Evolutionary conservation across 345 rosid genomes (phyloP).

Genomic region (Gossypium turneri): DNA sequence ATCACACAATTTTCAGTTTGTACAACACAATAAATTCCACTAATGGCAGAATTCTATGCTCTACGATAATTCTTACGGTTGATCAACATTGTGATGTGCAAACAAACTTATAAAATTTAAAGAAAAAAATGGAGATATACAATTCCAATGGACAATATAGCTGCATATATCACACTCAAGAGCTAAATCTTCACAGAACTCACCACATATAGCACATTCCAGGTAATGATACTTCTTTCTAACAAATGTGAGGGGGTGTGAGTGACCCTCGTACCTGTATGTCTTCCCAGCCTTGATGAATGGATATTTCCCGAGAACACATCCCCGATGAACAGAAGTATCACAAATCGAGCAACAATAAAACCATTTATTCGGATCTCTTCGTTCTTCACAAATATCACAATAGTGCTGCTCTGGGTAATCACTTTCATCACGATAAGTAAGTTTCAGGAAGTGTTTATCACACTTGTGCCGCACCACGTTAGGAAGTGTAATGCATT

Average conservation of each 20-base stretch:
- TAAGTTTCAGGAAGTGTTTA: not conserved
- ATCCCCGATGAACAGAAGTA: not conserved
- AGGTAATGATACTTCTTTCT: not conserved
- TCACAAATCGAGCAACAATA: not conserved
- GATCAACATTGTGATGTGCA: not conserved
- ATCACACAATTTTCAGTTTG: not conserved
- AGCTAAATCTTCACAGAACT: not conserved
- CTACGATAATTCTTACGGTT: not conserved
- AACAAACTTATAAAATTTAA: too few relatives aligned
- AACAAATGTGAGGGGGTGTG: not conserved
- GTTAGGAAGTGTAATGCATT: not conserved
- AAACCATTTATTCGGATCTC: not conserved
- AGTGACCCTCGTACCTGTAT: not conserved
- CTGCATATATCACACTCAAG: not conserved
- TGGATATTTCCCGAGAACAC: not conserved
- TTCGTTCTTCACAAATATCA: not conserved
- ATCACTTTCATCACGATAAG: not conserved
- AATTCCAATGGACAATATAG: not conserved
- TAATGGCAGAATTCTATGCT: not conserved
- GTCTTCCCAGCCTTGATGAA: not conserved
- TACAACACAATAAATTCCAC: not conserved
- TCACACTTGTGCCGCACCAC: not conserved
- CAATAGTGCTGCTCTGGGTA: not conserved
- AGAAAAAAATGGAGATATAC: not conserved
- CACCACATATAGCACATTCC: not conserved